Percentiles rank a stretch among this genome's conserved stretches.
Evolutionary conservation across 805 yeast genomes (phyloP).

Genomic region (Metschnikowia matae): DNA sequence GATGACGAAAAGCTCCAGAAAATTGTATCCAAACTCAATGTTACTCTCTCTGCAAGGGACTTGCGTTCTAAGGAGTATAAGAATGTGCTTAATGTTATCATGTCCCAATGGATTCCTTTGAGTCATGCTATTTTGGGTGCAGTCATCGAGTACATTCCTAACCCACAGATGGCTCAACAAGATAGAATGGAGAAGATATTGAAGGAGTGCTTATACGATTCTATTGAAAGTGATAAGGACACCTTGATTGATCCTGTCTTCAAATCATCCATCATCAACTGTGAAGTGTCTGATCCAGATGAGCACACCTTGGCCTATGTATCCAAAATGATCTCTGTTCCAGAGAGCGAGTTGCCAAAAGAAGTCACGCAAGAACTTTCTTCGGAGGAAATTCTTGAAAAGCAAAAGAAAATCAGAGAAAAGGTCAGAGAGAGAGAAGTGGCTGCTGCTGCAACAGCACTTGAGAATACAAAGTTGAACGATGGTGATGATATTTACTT

Average conservation of each 20-base stretch:
- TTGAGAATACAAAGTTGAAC: slow-evolving; percentile 19
- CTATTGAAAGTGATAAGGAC: slow-evolving; percentile 44
- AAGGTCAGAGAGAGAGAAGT: slow-evolving; percentile 69
- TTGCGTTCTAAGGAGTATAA: slow-evolving; percentile 73
- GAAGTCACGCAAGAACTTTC: slow-evolving; percentile 39
- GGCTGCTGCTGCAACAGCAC: slow-evolving; percentile 23
- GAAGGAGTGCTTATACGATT: slow-evolving; percentile 37
- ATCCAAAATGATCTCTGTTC: slow-evolving; percentile 84
- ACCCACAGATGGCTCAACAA: slow-evolving; percentile 73
- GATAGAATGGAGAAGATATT: slow-evolving; percentile 67
- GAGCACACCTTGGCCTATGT: slow-evolving; percentile 63
- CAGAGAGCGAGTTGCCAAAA: slow-evolving; percentile 72
- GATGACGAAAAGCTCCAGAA: slow-evolving; percentile 70
- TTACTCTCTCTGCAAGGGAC: slow-evolving; percentile 71
- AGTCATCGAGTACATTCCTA: slow-evolving; percentile 80
- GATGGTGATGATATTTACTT: slow-evolving; percentile 28
- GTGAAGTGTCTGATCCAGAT: slow-evolving; percentile 63
- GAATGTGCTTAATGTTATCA: slow-evolving; percentile 55
- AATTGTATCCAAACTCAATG: slow-evolving; percentile 64
- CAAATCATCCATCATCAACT: slow-evolving; percentile 53
- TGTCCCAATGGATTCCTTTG: slow-evolving; percentile 94
- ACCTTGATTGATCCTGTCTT: slow-evolving; percentile 47
- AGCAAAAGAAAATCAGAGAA: slow-evolving; percentile 61
- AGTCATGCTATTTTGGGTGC: slow-evolving; percentile 80
- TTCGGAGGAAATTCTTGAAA: slow-evolving; percentile 57